Base-by-base conservation (phyloP, 2,329 filamentous ascomycete genomes). In the Gremmenia infestans region DNA sequence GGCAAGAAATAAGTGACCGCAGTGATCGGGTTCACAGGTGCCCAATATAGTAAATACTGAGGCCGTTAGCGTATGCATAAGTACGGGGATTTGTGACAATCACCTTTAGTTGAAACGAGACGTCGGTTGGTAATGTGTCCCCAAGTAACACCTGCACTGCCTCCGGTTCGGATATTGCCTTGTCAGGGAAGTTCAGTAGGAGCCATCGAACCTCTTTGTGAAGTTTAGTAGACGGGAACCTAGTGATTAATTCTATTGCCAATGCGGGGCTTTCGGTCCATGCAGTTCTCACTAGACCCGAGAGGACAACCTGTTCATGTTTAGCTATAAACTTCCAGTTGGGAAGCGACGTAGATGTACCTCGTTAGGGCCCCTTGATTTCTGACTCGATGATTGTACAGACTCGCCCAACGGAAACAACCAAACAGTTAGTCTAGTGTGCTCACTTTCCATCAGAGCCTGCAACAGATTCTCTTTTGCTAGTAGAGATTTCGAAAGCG, bases 1-100 rank as follows among this genome's bases (percentile, higher is more conserved):
- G 95, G 95, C 63, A 96, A 72, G 76, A 99, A 97, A 73, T 95
- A 91, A 0, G 91, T 96, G 6, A 95, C 87, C 0, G 95, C 92
- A 9, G 92, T 94, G 59, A 96, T 88, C 0, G 94, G 94, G 67
- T 96, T 96, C 35, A 96, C 86, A 0, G 94, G 85, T 22, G 88
- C 83, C 94, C 94, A 99, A 74, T 89, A 97, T 1, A 99, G 77
- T 15, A 99, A 77, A 71, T 96, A 96, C 84, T 91, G 63, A 8
- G 48, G 49, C 65, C 50, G 60, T 75, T 65, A 75, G 68, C 52
- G 59, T 48, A 42, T 52, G 54, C 14, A 58, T 5, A 15, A 28
- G 43, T 9, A 7, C 25, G 9, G 35, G 14, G 15, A 11, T 17
- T 35, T 2, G 48, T n/a, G 15, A 37, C 23, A 22, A n/a, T 25